Percentiles rank a stretch among this genome's conserved stretches.
These are phyloP conservation scores for Sarocladium kiliense DNA, from an alignment of 2,329 filamentous ascomycete genomes.

Conservation along the genomic window DNA sequence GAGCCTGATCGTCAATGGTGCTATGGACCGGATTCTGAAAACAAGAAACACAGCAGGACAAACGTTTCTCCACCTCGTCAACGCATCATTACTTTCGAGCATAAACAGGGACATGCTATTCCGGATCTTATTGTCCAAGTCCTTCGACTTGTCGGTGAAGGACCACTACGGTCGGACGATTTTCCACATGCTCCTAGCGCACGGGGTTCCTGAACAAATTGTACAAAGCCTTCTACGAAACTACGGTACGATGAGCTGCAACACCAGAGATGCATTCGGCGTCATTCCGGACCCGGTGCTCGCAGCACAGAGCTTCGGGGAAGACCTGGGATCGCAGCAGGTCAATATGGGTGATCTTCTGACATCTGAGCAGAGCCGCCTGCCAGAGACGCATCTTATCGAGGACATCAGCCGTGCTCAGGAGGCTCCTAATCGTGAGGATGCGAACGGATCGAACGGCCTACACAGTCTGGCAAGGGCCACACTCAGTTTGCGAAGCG, in stretches of 20 bases:
- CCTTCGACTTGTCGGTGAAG: conserved; percentile 27
- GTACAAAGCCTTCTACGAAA: conserved; percentile 26
- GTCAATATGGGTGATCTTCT: not conserved
- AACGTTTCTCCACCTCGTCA: conserved; percentile 43
- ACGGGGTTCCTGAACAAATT: conserved; percentile 23
- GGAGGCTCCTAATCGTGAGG: conserved; percentile 17
- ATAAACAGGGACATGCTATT: conserved; percentile 19
- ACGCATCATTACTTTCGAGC: conserved; percentile 26
- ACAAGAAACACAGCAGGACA: conserved; percentile 38
- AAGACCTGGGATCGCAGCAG: not conserved
- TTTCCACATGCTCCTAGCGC: conserved; percentile 38
- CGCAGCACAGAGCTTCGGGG: not conserved
- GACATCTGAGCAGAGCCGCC: not conserved
- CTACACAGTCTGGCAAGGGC: conserved; percentile 54
- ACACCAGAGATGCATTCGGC: conserved; percentile 46
- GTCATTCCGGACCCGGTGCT: conserved; percentile 14
- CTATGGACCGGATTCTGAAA: conserved; percentile 17
- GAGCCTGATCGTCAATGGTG: not conserved
- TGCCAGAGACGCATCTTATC: conserved; percentile 12
- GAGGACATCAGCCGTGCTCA: conserved; percentile 15
- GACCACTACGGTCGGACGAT: conserved; percentile 50
- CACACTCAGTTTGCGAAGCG: conserved; percentile 35
- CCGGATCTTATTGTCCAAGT: conserved; percentile 18
- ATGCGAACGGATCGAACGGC: conserved; percentile 45
- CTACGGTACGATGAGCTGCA: conserved; percentile 25